Evolutionary conservation across 2,329 filamentous ascomycete species (phyloP).

Genomic region (Neofusicoccum umdonicola): DNA sequence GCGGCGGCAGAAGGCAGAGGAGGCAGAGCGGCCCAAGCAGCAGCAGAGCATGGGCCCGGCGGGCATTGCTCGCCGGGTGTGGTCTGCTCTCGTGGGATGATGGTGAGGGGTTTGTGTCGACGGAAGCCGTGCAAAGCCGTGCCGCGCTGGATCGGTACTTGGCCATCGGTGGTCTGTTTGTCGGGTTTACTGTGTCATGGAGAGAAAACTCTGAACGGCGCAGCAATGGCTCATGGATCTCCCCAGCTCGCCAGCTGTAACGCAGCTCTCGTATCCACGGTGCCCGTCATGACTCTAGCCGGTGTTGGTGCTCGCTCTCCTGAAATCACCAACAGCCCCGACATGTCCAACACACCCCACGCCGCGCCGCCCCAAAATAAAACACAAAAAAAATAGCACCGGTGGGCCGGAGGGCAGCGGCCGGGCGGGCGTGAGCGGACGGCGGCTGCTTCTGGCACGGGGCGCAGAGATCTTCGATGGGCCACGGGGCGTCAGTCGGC

Average conservation of each 20-base stretch:
- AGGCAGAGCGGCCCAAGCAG: neutral
- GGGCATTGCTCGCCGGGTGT: neutral
- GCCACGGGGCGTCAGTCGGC: neutral
- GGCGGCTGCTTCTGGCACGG: neutral
- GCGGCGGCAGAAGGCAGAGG: slow-evolving; percentile 3
- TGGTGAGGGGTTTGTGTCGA: neutral
- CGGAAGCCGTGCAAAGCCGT: no score
- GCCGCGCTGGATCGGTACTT: no score
- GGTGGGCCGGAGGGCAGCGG: no score
- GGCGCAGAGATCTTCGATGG: slow-evolving; percentile 7
- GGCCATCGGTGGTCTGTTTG: neutral
- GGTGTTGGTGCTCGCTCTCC: neutral
- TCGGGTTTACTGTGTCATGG: neutral
- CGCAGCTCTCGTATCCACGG: neutral
- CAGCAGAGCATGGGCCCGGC: neutral
- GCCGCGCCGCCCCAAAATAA: neutral
- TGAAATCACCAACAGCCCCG: neutral
- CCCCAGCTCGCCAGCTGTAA: slow-evolving; percentile 9
- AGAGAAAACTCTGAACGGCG: neutral
- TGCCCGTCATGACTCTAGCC: neutral
- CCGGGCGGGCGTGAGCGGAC: no score
- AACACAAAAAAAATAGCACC: neutral
- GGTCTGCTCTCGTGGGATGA: slow-evolving; percentile 10
- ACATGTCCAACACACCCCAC: neutral
- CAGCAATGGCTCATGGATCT: neutral